These are phyloP conservation scores for Cercospora sp. DNA, from an alignment of 2,329 filamentous ascomycete genomes.

Conservation along the genomic window DNA sequence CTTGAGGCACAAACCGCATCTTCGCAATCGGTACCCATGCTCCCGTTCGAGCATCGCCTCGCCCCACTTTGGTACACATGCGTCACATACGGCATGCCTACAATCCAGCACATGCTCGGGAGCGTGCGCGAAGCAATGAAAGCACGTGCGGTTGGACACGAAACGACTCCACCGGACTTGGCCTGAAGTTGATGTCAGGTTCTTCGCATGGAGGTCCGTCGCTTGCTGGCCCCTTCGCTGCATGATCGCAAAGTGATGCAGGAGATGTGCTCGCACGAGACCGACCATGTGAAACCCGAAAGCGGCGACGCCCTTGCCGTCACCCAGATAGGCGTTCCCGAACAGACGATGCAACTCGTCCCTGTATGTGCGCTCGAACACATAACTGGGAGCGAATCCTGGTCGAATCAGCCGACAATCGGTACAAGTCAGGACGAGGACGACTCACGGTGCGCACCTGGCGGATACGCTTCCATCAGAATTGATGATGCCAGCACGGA, in stretches of 20 bases:
- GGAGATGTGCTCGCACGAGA: neutral
- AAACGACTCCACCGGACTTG: neutral
- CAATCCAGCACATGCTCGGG: neutral
- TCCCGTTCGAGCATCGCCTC: neutral
- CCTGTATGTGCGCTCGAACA: neutral
- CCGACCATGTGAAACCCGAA: neutral
- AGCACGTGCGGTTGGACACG: neutral
- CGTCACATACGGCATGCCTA: neutral
- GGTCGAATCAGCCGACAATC: neutral
- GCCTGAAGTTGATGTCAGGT: neutral
- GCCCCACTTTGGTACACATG: neutral
- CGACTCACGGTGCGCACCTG: neutral
- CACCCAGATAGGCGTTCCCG: neutral
- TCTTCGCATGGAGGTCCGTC: neutral
- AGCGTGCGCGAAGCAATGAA: neutral
- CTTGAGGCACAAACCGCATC: neutral
- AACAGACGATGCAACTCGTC: neutral
- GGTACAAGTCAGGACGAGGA: neutral
- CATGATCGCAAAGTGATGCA: neutral
- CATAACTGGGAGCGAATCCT: neutral
- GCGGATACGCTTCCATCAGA: neutral
- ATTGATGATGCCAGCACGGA: neutral
- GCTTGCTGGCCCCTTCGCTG: neutral
- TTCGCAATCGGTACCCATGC: neutral
- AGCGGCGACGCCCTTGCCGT: neutral